Evolutionary conservation across 2,329 filamentous ascomycete species (phyloP).

Genomic region (Hymenoscyphus salicellus): DNA sequence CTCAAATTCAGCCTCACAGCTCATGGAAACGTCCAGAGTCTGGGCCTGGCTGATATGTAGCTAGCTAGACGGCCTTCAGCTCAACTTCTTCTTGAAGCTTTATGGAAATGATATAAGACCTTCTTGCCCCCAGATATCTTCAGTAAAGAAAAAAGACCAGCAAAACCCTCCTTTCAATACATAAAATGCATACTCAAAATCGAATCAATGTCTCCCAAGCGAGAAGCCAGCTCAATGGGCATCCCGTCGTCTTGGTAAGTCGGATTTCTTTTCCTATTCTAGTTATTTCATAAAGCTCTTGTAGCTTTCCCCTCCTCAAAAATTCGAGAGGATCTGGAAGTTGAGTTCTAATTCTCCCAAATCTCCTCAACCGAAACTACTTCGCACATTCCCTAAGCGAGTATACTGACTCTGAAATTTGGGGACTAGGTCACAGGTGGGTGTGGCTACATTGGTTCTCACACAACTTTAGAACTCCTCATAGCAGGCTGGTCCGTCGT

Average conservation of each 20-base stretch:
- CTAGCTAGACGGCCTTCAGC: too few species aligned
- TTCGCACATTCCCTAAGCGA: neutral
- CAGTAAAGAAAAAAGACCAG: too few species aligned
- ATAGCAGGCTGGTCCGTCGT: slow-evolving; percentile 48
- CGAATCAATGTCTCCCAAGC: neutral
- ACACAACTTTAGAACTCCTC: slow-evolving; percentile 47
- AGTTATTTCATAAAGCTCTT: too few species aligned
- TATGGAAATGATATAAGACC: too few species aligned
- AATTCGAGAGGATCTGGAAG: too few species aligned
- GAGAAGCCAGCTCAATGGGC: neutral
- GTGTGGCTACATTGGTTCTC: slow-evolving; percentile 48
- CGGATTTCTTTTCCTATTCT: neutral
- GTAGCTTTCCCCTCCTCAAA: too few species aligned
- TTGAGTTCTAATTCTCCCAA: too few species aligned
- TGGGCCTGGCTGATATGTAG: too few species aligned
- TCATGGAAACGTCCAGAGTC: too few species aligned
- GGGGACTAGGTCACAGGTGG: slow-evolving; percentile 34
- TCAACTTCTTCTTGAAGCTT: too few species aligned
- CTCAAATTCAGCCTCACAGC: too few species aligned
- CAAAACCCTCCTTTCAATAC: neutral
- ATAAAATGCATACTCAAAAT: neutral
- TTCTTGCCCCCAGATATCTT: too few species aligned
- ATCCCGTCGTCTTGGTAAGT: neutral
- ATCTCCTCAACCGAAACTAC: neutral
- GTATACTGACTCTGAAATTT: neutral